phyloP scores from a whole-genome alignment of 2,329 filamentous ascomycete species.

The Trichoderma gracile region DNA sequence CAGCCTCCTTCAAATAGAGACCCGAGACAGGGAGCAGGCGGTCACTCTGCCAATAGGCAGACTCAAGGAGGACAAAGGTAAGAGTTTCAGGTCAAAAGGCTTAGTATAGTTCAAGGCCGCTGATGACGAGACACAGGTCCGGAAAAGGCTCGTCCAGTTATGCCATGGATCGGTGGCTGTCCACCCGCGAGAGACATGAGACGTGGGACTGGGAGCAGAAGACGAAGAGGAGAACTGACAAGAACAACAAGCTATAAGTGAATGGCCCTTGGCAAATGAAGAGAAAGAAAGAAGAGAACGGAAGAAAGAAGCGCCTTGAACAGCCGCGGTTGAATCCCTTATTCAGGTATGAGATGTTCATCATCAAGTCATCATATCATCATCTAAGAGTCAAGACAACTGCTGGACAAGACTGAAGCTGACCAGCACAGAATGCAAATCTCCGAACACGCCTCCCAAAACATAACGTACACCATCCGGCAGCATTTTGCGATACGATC shows the following conservation, averaged over 20 bases:
- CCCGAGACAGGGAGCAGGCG: neutral
- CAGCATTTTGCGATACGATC: neutral
- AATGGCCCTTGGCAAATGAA: too few relatives aligned
- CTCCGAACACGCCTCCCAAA: neutral
- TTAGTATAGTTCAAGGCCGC: too few relatives aligned
- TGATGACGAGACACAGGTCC: neutral
- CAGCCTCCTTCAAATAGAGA: neutral
- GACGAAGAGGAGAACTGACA: neutral
- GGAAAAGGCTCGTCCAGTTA: neutral
- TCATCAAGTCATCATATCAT: neutral
- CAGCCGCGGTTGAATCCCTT: neutral
- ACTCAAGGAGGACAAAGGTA: neutral
- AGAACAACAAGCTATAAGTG: neutral
- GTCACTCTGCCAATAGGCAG: neutral
- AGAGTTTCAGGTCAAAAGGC: neutral
- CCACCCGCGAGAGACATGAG: neutral
- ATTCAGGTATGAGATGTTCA: neutral
- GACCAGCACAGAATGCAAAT: neutral
- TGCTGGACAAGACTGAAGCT: neutral
- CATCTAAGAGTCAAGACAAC: neutral
- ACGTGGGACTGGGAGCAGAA: slow-evolving; percentile 19
- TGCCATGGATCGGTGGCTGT: neutral
- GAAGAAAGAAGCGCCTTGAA: neutral
- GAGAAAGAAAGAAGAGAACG: neutral
- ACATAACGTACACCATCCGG: neutral